phyloP scores from a whole-genome alignment of 192 early-diverging fungal species.

The Coemansia sp. region DNA sequence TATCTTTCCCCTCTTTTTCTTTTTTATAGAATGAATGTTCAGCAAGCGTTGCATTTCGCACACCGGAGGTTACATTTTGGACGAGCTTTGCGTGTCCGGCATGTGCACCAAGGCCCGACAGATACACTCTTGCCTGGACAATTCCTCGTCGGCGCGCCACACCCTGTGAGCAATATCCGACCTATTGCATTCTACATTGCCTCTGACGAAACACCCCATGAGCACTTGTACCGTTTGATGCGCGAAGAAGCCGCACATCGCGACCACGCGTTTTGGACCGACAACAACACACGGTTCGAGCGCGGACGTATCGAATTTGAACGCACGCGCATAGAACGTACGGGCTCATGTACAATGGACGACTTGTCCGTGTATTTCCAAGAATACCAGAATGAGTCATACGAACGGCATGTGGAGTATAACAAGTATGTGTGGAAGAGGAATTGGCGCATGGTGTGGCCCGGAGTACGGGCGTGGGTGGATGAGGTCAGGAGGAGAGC shows the following conservation, averaged over 20 bases:
- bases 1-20: conserved; percentile 6
- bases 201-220: conserved; percentile 26
- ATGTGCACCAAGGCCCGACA: no score
- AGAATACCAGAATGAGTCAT: conserved; percentile 48
- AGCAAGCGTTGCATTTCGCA: background rate
- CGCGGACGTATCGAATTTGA: conserved; percentile 38
- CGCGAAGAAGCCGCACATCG: conserved; percentile 27
- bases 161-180: conserved; percentile 50
- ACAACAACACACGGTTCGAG: conserved; percentile 50
- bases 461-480: conserved; percentile 36
- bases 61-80: no score
- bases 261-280: conserved; percentile 48
- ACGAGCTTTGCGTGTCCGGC: no score
- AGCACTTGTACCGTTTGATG: conserved; percentile 28
- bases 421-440: conserved; percentile 46
- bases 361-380: conserved; percentile 40
- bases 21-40: conserved; percentile 3
- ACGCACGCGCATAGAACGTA: background rate
- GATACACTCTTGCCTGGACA: conserved; percentile 37
- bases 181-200: conserved; percentile 35
- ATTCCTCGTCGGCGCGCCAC: conserved; percentile 39
- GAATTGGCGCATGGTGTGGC: conserved; percentile 38
- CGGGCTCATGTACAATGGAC: conserved; percentile 37
- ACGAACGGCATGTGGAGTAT: conserved; percentile 35
- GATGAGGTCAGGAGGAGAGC: conserved; percentile 16